Evolutionary conservation across 2,329 filamentous ascomycete species (phyloP).

Genomic region (Leptographium lundbergii): DNA sequence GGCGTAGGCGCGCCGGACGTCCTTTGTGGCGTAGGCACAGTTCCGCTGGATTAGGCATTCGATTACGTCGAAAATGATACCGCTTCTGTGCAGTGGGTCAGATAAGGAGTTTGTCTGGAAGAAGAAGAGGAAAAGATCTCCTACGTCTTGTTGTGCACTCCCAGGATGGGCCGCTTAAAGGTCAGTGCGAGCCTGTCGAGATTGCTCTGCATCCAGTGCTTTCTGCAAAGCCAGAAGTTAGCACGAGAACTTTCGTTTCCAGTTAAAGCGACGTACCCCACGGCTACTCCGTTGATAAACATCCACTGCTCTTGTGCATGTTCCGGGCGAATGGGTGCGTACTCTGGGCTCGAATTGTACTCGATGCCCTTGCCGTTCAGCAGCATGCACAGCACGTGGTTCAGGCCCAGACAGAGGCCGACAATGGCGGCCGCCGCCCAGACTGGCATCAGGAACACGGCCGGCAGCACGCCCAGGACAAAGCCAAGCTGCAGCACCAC

Average conservation of each 20-base stretch:
- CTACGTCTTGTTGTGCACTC: slow-evolving; percentile 62
- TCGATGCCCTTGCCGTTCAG: slow-evolving; percentile 41
- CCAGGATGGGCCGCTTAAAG: slow-evolving; percentile 57
- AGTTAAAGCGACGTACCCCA: slow-evolving; percentile 34
- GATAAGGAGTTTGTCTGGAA: too few relatives aligned
- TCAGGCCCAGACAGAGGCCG: slow-evolving; percentile 32
- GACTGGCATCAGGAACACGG: slow-evolving; percentile 32
- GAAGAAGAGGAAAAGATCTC: neutral
- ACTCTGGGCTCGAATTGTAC: slow-evolving; percentile 40
- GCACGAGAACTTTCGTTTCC: too few relatives aligned
- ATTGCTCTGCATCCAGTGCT: slow-evolving; percentile 58
- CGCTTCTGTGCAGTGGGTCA: slow-evolving; percentile 21
- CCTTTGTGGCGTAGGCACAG: slow-evolving; percentile 57
- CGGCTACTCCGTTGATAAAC: slow-evolving; percentile 64
- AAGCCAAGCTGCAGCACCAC: slow-evolving; percentile 47
- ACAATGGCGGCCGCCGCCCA: slow-evolving; percentile 31
- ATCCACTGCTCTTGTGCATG: slow-evolving; percentile 60
- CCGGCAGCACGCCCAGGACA: slow-evolving; percentile 44
- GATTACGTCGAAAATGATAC: slow-evolving; percentile 63
- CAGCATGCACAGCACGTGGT: slow-evolving; percentile 36
- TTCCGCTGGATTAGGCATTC: slow-evolving; percentile 69
- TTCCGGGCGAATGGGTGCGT: slow-evolving; percentile 33
- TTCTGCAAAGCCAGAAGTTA: slow-evolving; percentile 20
- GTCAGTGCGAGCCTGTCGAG: slow-evolving; percentile 58
- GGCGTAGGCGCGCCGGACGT: slow-evolving; percentile 50